Base-by-base conservation (phyloP, 176 grass and related monocot genomes). In the Cenchrus purpureus region DNA sequence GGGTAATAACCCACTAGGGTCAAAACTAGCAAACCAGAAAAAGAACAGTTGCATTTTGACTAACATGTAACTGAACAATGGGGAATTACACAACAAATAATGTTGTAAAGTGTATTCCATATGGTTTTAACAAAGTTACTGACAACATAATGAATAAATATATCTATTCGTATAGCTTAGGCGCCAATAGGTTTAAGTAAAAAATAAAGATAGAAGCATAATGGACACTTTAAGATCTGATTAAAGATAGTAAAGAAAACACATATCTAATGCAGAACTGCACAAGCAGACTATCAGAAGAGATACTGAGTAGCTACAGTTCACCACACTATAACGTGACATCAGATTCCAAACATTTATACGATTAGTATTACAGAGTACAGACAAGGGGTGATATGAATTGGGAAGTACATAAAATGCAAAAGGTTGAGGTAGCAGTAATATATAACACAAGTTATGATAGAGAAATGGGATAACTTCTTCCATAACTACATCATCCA, bases 121-220 rank as follows among this genome's bases (percentile, higher is more conserved):
- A 54, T 68, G 73, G 83, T 60, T 68, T 80, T 52, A 55, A 86
- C 72, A 19, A 11, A 61, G n/a, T 13, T 43, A 71, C 55, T 37
- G 7, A 60, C 1, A 74, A 65, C 11, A 74, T 65, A 46, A n/a
- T 73, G 58, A 45, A 46, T 64, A 73, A 43, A 53, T 74, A 28
- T n/a, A 31, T 73, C 5, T 53, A 13, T 28, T 40, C 43, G 42
- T 72, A 72, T 63, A 71, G 54, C 28, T 20, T n/a, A 68, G 53
- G 28, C 28, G 71, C 56, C 22, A 79, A 61, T 37, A 20, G 54
- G 22, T 50, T 56, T 45, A 68, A 67, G n/a, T 51, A 0, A 69
- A 69, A 84, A 76, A 56, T 46, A 51, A 85, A 51, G 12, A 71
- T 71, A 79, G 5, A 59, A 43, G 14, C 17, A 85, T 12, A 50